phyloP scores from a whole-genome alignment of 352 stramenopile species.

The Pythium dissimile region DNA sequence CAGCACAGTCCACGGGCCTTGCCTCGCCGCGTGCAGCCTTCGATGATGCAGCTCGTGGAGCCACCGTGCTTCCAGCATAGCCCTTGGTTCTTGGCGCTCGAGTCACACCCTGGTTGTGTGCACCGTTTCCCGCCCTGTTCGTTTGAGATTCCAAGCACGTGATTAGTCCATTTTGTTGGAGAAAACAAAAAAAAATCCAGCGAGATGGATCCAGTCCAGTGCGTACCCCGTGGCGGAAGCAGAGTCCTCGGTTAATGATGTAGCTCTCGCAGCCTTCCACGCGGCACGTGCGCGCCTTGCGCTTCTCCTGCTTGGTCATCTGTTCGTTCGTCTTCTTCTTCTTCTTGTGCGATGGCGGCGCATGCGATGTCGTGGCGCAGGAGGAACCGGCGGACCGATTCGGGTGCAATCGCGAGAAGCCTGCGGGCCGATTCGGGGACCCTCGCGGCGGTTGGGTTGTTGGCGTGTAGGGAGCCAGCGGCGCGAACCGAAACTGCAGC shows the following conservation, averaged over 20 bases:
- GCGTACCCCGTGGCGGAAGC: slow-evolving; percentile 42
- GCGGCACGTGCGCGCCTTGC: slow-evolving; percentile 29
- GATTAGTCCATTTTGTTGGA: no score
- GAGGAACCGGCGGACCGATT: not conserved
- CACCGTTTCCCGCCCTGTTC: slow-evolving; percentile 40
- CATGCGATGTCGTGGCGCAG: not conserved
- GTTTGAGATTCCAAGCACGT: no score
- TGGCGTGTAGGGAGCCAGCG: not conserved
- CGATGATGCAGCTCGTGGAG: slow-evolving; percentile 35
- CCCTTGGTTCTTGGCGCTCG: slow-evolving; percentile 36
- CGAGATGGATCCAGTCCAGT: not conserved
- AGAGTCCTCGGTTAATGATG: slow-evolving; percentile 44
- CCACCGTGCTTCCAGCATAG: slow-evolving; percentile 41
- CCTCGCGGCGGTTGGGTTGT: not conserved
- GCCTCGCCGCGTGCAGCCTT: slow-evolving; percentile 31
- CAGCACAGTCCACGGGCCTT: slow-evolving; percentile 46
- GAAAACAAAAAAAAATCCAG: not conserved
- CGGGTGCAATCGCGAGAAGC: no score
- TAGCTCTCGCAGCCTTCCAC: slow-evolving; percentile 40
- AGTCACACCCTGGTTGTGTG: slow-evolving; percentile 24
- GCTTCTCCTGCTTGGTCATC: slow-evolving; percentile 27
- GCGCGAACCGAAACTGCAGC: slow-evolving; percentile 1
- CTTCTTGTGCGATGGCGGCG: not conserved
- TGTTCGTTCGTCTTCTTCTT: slow-evolving; percentile 16
- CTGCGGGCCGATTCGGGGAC: no score